These are phyloP conservation scores for Rhynchospora pubera DNA, from an alignment of 176 grass and related monocot species.

Conservation along the genomic window DNA sequence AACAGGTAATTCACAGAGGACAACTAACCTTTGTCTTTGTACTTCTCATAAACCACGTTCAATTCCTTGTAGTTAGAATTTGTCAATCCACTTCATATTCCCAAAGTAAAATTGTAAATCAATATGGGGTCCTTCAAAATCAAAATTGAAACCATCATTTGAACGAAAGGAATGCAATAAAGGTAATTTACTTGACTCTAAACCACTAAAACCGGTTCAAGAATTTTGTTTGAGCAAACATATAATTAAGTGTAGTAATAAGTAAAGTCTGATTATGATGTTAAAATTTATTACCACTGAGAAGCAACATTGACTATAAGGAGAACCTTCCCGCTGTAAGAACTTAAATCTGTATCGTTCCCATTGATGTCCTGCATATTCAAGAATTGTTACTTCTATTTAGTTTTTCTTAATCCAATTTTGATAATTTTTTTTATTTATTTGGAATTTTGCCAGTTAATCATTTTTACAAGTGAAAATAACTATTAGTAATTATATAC, in stretches of 20 bases:
- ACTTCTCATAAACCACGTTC: constrained; percentile 63
- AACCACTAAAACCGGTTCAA: background rate
- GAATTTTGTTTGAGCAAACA: background rate
- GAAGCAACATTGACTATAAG: constrained; percentile 75
- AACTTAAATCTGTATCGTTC: constrained; percentile 37
- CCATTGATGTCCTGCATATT: constrained; percentile 42
- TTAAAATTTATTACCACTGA: constrained; percentile 41
- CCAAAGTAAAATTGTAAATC: background rate
- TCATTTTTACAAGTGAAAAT: background rate
- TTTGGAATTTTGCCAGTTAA: background rate
- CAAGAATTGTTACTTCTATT: background rate
- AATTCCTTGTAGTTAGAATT: constrained; percentile 67
- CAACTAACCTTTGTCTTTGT: constrained; percentile 41
- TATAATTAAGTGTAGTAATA: background rate
- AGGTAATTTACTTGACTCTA: background rate
- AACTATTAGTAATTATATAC: background rate
- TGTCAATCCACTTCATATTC: constrained; percentile 49
- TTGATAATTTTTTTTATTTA: background rate
- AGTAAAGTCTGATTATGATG: background rate
- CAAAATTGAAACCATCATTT: background rate
- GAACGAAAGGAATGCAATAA: background rate
- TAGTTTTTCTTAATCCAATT: background rate
- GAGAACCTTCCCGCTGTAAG: constrained; percentile 57
- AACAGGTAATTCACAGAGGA: background rate
- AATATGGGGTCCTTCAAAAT: background rate